A percentile compares a stretch with the other conserved stretches of the same genome.
Evolutionary conservation across 2,329 filamentous ascomycete genomes (phyloP).

Genomic region (Fusarium mangiferae): DNA sequence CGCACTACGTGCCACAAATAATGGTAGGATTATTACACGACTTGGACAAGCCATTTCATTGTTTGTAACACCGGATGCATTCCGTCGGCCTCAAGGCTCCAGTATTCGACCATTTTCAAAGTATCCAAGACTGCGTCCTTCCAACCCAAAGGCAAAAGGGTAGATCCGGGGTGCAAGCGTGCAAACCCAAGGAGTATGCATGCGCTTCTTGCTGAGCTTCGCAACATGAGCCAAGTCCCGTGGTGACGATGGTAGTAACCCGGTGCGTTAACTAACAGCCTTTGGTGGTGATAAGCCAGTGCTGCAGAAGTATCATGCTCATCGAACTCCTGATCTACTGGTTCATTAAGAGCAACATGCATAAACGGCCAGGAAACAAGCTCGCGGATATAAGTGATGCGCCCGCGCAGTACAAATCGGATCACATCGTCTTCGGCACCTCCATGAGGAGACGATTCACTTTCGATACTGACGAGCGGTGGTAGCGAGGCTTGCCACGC

Average conservation of each 20-base stretch:
- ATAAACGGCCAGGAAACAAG: background rate
- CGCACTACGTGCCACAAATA: background rate
- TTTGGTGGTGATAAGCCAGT: background rate
- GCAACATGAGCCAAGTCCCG: background rate
- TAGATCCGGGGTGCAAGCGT: background rate
- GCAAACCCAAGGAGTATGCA: background rate
- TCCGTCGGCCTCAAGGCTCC: background rate
- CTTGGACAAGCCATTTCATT: background rate
- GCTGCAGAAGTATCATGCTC: background rate
- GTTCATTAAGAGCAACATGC: background rate
- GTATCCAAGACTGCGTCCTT: background rate
- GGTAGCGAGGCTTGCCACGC: background rate
- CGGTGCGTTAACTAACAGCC: background rate
- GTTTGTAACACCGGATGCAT: background rate
- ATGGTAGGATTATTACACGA: background rate
- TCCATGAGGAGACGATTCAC: background rate
- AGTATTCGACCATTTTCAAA: background rate
- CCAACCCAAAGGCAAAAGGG: background rate
- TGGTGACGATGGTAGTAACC: background rate
- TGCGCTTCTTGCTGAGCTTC: background rate
- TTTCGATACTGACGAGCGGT: background rate
- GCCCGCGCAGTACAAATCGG: background rate
- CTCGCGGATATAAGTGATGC: background rate
- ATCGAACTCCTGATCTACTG: background rate
- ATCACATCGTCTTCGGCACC: background rate